phyloP scores from a whole-genome alignment of 768 basidiomycete species.

The Collybia sordida region DNA sequence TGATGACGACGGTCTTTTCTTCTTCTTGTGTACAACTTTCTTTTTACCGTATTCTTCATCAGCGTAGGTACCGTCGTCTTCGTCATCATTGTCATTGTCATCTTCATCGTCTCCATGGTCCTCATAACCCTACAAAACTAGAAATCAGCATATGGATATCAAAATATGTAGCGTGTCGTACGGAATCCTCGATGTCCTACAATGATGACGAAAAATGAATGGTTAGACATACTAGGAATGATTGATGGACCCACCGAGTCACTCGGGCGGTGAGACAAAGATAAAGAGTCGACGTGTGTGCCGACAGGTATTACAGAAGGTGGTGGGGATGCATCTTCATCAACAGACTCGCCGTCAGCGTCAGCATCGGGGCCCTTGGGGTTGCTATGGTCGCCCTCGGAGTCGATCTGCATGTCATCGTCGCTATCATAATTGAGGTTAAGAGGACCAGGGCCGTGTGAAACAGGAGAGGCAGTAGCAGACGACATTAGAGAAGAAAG shows the following conservation, averaged over 20 bases:
- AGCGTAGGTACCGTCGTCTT: slow-evolving; percentile 76
- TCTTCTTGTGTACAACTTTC: slow-evolving; percentile 61
- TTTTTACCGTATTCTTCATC: slow-evolving; percentile 76
- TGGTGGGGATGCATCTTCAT: slow-evolving; percentile 44
- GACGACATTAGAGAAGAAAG: slow-evolving; percentile 17
- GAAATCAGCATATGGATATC: slow-evolving; percentile 14
- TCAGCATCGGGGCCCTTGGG: slow-evolving; percentile 55
- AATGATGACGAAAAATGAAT: slow-evolving; percentile 9
- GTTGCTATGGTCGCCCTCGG: slow-evolving; percentile 46
- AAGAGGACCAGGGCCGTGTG: slow-evolving; percentile 40
- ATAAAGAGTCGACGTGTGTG: slow-evolving; percentile 36
- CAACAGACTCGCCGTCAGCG: slow-evolving; percentile 62
- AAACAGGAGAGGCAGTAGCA: slow-evolving; percentile 29
- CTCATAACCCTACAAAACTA: slow-evolving; percentile 39
- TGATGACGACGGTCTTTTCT: slow-evolving; percentile 53
- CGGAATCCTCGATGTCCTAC: slow-evolving; percentile 60
- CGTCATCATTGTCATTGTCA: slow-evolving; percentile 64
- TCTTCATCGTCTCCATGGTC: slow-evolving; percentile 64
- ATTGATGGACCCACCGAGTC: slow-evolving; percentile 39
- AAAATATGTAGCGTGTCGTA: slow-evolving; percentile 33
- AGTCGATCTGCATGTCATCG: slow-evolving; percentile 74
- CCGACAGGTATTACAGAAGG: slow-evolving; percentile 27
- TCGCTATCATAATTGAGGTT: slow-evolving; percentile 60
- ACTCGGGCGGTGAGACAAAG: slow-evolving; percentile 25
- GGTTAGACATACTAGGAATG: slow-evolving; percentile 10